phyloP scores from a whole-genome alignment of 1,139 yeast genomes.

The Yamadazyma diddensiae region DNA sequence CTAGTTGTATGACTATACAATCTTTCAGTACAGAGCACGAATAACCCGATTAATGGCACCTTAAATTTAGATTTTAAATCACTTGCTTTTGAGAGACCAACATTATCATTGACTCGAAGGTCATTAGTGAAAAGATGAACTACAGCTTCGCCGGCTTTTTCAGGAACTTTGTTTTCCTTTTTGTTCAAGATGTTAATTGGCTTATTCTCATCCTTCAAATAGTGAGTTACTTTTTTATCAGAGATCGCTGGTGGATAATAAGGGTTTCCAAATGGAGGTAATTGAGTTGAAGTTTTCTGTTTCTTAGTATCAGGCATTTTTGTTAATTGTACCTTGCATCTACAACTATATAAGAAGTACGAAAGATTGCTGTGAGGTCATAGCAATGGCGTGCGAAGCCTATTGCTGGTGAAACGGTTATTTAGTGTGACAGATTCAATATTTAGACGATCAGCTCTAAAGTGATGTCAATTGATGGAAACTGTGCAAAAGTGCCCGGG shows the following conservation, averaged over 20 bases:
- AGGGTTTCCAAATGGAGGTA: constrained; percentile 14
- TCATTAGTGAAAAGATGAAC: constrained; percentile 48
- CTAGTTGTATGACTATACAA: constrained; percentile 41
- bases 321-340: background rate
- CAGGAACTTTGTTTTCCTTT: constrained; percentile 1
- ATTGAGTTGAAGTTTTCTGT: constrained; percentile 12
- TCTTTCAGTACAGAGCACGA: constrained; percentile 38
- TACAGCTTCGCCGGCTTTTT: constrained; percentile 15
- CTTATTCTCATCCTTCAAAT: constrained; percentile 23
- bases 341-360: no score
- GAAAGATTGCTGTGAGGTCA: constrained; percentile 1
- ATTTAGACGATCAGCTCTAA: no score
- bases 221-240: constrained; percentile 14
- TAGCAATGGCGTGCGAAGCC: constrained; percentile 2
- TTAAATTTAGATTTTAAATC: constrained; percentile 21
- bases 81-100: constrained; percentile 33
- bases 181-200: constrained; percentile 17
- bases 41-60: constrained; percentile 33
- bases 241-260: constrained; percentile 17
- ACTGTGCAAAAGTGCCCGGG: no score
- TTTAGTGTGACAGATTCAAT: no score
- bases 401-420: no score
- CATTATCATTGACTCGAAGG: constrained; percentile 39
- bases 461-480: no score
- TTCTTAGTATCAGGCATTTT: constrained; percentile 11